A percentile compares a stretch with the other conserved stretches of the same genome.
Evolutionary conservation across 345 rosid genomes (phyloP).

Genomic region (Eucalyptus sp.): DNA sequence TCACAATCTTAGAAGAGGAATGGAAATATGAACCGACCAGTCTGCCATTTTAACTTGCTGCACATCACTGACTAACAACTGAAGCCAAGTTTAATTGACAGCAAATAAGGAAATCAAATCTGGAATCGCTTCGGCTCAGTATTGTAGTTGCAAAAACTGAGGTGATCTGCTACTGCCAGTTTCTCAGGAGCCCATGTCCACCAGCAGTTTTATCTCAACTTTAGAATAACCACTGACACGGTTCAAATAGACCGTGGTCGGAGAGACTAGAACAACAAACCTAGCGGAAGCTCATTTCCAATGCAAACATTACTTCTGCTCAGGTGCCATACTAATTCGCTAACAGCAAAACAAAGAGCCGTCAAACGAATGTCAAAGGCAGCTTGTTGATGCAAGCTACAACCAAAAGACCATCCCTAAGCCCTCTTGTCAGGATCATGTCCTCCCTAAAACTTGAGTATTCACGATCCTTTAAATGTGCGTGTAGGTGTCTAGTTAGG

Average conservation of each 20-base stretch:
- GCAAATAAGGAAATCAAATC: neutral
- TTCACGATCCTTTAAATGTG: neutral
- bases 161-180: neutral
- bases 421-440: neutral
- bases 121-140: neutral
- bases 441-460: neutral
- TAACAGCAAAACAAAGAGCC: neutral
- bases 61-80: neutral
- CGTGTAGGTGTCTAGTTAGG: neutral
- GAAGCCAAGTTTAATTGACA: neutral
- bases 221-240: neutral
- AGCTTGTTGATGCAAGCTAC: neutral
- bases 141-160: neutral
- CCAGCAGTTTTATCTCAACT: neutral
- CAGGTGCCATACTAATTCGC: neutral
- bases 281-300: neutral
- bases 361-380: neutral
- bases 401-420: neutral
- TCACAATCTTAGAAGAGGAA: neutral
- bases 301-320: neutral
- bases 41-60: neutral
- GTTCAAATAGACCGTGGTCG: neutral
- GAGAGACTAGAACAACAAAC: neutral
- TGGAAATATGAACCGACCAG: neutral
- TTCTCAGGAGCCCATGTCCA: neutral